Evolutionary conservation across 768 basidiomycete genomes (phyloP).

Genomic region (Lactifluus hygrophoroides): DNA sequence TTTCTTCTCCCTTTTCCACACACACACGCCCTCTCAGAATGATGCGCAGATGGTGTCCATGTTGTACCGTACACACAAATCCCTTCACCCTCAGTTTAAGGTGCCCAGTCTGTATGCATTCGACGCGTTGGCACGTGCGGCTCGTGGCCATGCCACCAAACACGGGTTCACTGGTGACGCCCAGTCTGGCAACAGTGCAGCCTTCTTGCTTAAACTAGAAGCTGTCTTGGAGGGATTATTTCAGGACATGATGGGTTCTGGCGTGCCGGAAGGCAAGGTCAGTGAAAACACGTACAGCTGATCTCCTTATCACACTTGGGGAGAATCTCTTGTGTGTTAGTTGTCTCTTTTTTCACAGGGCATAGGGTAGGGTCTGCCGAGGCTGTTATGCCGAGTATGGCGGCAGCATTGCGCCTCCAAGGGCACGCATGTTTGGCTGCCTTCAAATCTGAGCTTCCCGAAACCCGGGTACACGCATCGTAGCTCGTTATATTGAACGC

Average conservation of each 20-base stretch:
- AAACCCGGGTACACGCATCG: conserved; percentile 13
- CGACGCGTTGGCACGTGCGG: conserved; percentile 86
- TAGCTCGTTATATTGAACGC: conserved; percentile 19
- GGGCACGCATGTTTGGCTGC: conserved; percentile 2
- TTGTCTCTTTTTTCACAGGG: conserved; percentile 2
- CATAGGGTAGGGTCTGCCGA: conserved; percentile 12
- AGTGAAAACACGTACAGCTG: conserved; percentile 34
- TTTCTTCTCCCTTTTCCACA: not conserved
- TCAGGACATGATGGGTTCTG: conserved; percentile 67
- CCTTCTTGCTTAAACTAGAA: conserved; percentile 84
- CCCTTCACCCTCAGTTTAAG: conserved; percentile 57
- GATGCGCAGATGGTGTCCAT: conserved; percentile 84
- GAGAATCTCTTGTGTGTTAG: conserved; percentile 13
- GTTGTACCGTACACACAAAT: conserved; percentile 84
- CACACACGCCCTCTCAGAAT: conserved; percentile 52
- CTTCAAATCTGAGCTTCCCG: conserved; percentile 11
- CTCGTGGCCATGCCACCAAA: conserved; percentile 59
- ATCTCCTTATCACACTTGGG: conserved; percentile 5
- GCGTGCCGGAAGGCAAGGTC: conserved; percentile 75
- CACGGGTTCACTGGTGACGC: conserved; percentile 49
- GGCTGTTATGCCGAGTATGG: conserved; percentile 6
- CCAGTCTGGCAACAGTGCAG: conserved; percentile 61
- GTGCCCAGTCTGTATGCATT: conserved; percentile 88
- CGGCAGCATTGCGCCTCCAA: conserved; percentile 6
- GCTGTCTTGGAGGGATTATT: conserved; percentile 85